Base-by-base conservation (phyloP, 768 basidiomycete species). In the Tulasnella sp. region DNA sequence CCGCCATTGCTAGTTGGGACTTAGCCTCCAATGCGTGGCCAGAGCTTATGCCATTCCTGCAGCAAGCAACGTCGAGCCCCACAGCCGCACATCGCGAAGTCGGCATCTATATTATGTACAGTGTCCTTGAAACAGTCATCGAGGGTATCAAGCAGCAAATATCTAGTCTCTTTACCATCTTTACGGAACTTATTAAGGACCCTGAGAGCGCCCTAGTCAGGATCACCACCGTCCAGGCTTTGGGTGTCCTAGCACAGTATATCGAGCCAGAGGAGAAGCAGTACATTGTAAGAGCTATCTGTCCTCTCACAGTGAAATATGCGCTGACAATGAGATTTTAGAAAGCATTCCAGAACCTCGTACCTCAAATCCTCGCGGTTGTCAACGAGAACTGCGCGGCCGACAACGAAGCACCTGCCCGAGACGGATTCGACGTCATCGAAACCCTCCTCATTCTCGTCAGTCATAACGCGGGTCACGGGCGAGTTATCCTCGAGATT, bases 371-470 rank as follows among this genome's bases (percentile, higher is more conserved):
- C 89, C 93, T 99, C 74, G 88, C 89, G 78, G 96, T 98, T 73
- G 91, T 98, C 51, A 92, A 92, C 5, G 92, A 95, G 84, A 88
- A 91, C 51, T 90, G 99, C 9, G 92, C 93, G 81, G 84, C 88
- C 46, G 89, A 88, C 46, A 92, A 98, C 82, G 94, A 96, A 82
- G 87, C 88, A 46, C 90, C 90, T 75, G 93, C 94, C 70, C 91
- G 96, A 80, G 91, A 96, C 82, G 87, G 96, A 35, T 98, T 98
- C 82, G 98, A 99, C 83, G 94, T 98, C 39, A 88, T 99, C 80
- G 98, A 99, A 87, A 96, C 95, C 0, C 90, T 99, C 70, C 88
- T 97, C 70, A 97, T 99, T 82, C 90, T 98, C 78, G 94, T 93
- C 80, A 78, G 91, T 84, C n/a, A 72, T 44, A 46, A 7, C 11